Conservation (phyloP, 139 green algal species). For the Prasinococcaceae sp. region DNA sequence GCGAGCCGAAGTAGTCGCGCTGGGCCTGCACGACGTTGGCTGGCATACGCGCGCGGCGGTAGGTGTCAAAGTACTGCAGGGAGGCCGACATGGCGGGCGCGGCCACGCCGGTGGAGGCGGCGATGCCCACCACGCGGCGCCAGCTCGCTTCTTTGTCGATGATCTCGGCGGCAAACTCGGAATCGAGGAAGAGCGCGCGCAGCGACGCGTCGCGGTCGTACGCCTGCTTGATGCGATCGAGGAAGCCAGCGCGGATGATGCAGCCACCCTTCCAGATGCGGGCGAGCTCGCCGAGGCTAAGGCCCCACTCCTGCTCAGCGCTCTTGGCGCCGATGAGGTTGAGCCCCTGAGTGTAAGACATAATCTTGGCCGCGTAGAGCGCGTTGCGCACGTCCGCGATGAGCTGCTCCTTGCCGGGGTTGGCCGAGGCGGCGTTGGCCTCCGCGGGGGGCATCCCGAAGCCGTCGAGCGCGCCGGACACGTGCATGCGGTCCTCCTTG, state of each 20-base stretch:
- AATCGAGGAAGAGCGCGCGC: constrained; percentile 74
- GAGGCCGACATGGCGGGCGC: constrained; percentile 71
- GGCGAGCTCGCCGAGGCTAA: constrained; percentile 79
- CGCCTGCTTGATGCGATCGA: constrained; percentile 86
- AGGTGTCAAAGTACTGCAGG: constrained; percentile 94
- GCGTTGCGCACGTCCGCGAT: constrained; percentile 62
- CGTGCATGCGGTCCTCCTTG: constrained; percentile 65
- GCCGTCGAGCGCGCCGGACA: constrained; percentile 3
- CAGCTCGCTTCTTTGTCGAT: constrained; percentile 56
- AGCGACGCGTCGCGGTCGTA: constrained; percentile 69
- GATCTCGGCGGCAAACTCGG: constrained; percentile 69
- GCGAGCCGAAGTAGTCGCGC: constrained; percentile 94
- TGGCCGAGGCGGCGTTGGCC: constrained; percentile 6
- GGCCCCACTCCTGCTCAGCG: constrained; percentile 67
- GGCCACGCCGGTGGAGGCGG: constrained; percentile 40
- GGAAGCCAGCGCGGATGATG: constrained; percentile 95
- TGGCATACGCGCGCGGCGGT: constrained; percentile 70
- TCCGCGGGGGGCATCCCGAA: not conserved
- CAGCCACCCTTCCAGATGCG: constrained; percentile 96
- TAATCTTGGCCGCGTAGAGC: constrained; percentile 88
- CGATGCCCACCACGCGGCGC: constrained; percentile 64
- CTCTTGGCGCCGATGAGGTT: constrained; percentile 97
- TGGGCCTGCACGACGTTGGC: constrained; percentile 96
- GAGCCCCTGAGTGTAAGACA: constrained; percentile 90
- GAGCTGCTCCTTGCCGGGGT: constrained; percentile 75